Evolutionary conservation across 2,329 filamentous ascomycete species (phyloP).

Genomic region (Hymenoscyphus repandus): DNA sequence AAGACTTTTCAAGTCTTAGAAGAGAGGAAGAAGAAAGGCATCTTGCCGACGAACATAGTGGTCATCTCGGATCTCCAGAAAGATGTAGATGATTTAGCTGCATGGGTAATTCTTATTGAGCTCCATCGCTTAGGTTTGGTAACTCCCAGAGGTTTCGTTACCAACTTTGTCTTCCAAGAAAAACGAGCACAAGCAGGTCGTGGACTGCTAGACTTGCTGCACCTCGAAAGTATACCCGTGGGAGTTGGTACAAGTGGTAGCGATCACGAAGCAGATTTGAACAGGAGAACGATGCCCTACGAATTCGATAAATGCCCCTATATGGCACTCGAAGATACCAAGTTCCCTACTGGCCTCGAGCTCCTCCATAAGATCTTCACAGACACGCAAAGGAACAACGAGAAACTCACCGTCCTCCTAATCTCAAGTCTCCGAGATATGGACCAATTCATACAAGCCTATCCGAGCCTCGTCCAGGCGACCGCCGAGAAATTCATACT

Average conservation of each 20-base stretch:
- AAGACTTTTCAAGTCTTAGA: slow-evolving; percentile 8
- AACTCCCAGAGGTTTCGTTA: slow-evolving; percentile 22
- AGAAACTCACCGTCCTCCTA: slow-evolving; percentile 22
- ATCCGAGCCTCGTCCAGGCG: slow-evolving; percentile 12
- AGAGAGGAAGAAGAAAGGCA: slow-evolving; percentile 1
- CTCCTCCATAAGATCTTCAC: slow-evolving; percentile 14
- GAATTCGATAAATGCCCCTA: slow-evolving; percentile 20
- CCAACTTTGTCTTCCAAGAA: slow-evolving; percentile 22
- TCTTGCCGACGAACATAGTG: slow-evolving; percentile 16
- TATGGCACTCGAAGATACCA: slow-evolving; percentile 12
- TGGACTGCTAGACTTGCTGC: slow-evolving; percentile 20
- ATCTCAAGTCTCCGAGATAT: slow-evolving; percentile 26
- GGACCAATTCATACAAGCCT: slow-evolving; percentile 10
- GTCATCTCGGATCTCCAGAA: slow-evolving; percentile 28
- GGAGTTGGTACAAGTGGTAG: slow-evolving; percentile 11
- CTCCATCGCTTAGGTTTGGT: slow-evolving; percentile 24
- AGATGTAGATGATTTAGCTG: slow-evolving; percentile 28
- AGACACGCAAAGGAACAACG: slow-evolving; percentile 8
- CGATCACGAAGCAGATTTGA: slow-evolving; percentile 6
- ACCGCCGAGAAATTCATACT: slow-evolving; percentile 17
- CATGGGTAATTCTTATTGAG: slow-evolving; percentile 25
- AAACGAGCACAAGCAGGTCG: slow-evolving; percentile 21
- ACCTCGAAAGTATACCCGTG: slow-evolving; percentile 17
- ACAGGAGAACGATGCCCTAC: slow-evolving; percentile 6
- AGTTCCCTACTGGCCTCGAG: slow-evolving; percentile 7